Percentiles rank a stretch among this genome's conserved stretches.
These are phyloP conservation scores for Cetradonia linearis DNA, from an alignment of 495 filamentous ascomycete genomes.

Conservation along the genomic window DNA sequence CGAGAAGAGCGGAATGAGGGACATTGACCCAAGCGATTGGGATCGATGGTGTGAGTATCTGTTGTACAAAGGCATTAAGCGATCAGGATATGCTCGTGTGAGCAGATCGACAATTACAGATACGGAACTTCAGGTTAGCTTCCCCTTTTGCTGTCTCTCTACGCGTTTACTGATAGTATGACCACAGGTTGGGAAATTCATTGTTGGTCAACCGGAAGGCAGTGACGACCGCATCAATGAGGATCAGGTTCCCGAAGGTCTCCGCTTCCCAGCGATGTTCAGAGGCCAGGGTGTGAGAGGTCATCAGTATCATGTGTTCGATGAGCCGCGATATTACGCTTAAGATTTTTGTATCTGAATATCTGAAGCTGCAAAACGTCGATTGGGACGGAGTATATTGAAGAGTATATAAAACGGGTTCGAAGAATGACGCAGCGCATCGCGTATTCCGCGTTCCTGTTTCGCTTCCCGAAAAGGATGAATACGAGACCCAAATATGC, in stretches of 20 bases:
- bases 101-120: conserved; percentile 88
- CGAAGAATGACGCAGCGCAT: conserved; percentile 2
- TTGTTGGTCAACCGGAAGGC: conserved; percentile 61
- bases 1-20: conserved; percentile 78
- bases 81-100: conserved; percentile 83
- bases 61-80: conserved; percentile 78
- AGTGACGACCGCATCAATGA: conserved; percentile 51
- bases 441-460: conserved; percentile 1
- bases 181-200: conserved; percentile 75
- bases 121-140: conserved; percentile 79
- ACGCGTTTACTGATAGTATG: background rate
- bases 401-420: background rate
- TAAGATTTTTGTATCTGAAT: background rate
- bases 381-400: background rate
- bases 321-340: conserved; percentile 68
- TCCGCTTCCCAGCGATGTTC: conserved; percentile 82
- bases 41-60: conserved; percentile 99
- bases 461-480: background rate
- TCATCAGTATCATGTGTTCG: conserved; percentile 92
- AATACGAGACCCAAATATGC: conserved; percentile 4
- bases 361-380: background rate
- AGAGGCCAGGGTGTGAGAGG: conserved; percentile 77
- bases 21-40: conserved; percentile 90
- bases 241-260: conserved; percentile 60
- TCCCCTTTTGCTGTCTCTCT: background rate